Evolutionary conservation across 202 grass and related monocot genomes (phyloP), one percentile per base, ranked within the genome.

Genomic region (Dendrocalamus latiflorus): DNA sequence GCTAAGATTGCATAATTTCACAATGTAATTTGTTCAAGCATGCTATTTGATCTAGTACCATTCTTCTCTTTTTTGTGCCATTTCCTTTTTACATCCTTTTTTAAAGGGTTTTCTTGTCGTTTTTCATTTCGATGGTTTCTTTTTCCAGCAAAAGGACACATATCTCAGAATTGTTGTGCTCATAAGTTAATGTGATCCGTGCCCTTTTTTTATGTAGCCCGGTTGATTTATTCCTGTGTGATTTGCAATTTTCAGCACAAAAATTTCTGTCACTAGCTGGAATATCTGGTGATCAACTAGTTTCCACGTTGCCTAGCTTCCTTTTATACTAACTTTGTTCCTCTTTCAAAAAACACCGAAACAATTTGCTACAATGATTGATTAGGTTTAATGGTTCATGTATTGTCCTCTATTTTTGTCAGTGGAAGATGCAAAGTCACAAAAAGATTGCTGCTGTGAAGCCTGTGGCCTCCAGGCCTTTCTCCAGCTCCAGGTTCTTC

Each of bases 391-490:
- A 30, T 55, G 36, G 14, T 65, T 15, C 20, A 49, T 81, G 25
- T 58, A 50, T 37, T 49, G 1, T 16, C 28, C n/a, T 37, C 12
- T 61, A 21, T 43, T 61, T 82, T 82, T 25, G 45, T 80, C 56
- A 74, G 84, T 83, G 74, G 70, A 82, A 90, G 64, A 94, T 97
- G 28, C n/a, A n/a, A n/a, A n/a, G n/a, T n/a, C n/a, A n/a, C n/a
- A n/a, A n/a, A n/a, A n/a, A n/a, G n/a, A n/a, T n/a, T n/a, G n/a
- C n/a, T n/a, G n/a, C n/a, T n/a, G n/a, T n/a, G n/a, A n/a, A n/a
- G n/a, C n/a, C n/a, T n/a, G n/a, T n/a, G n/a, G n/a, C n/a, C n/a
- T n/a, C n/a, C n/a, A n/a, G n/a, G n/a, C n/a, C n/a, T n/a, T n/a
- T n/a, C n/a, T n/a, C n/a, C n/a, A n/a, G n/a, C n/a, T n/a, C n/a